Conservation (phyloP, 306 rosid genomes). For the Cicer chorassanicum region DNA sequence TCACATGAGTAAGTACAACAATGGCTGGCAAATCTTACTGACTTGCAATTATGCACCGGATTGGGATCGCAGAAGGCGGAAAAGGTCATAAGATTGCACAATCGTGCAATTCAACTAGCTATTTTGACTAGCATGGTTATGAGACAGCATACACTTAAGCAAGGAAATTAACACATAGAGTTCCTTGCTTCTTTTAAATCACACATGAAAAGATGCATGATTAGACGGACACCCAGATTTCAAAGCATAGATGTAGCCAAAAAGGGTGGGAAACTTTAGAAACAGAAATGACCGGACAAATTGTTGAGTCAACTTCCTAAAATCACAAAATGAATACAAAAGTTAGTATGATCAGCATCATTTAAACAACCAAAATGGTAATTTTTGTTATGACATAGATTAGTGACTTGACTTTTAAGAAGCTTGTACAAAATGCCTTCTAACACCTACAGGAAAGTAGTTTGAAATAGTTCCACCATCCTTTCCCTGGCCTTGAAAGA, state of each 20-base stretch:
- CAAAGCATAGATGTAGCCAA: neutral
- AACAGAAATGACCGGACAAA: neutral
- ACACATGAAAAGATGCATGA: neutral
- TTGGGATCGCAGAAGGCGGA: no score
- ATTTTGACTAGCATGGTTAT: neutral
- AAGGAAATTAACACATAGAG: neutral
- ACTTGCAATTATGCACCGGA: neutral
- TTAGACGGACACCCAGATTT: neutral
- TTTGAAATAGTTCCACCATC: slow-evolving; percentile 5
- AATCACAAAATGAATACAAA: neutral
- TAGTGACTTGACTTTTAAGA: neutral
- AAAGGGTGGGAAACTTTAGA: neutral
- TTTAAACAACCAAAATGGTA: neutral
- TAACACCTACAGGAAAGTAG: no score
- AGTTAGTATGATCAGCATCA: neutral
- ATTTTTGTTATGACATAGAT: neutral
- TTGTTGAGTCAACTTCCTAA: neutral
- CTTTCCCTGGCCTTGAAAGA: neutral
- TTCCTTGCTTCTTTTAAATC: slow-evolving; percentile 21
- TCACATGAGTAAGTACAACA: neutral
- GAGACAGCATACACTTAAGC: neutral
- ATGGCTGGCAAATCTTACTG: neutral
- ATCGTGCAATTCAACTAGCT: neutral
- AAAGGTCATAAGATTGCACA: neutral
- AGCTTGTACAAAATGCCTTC: neutral